Percentiles rank a stretch among this genome's conserved stretches.
Evolutionary conservation across 2,329 filamentous ascomycete species (phyloP).

Genomic region (Penicillium palitans): DNA sequence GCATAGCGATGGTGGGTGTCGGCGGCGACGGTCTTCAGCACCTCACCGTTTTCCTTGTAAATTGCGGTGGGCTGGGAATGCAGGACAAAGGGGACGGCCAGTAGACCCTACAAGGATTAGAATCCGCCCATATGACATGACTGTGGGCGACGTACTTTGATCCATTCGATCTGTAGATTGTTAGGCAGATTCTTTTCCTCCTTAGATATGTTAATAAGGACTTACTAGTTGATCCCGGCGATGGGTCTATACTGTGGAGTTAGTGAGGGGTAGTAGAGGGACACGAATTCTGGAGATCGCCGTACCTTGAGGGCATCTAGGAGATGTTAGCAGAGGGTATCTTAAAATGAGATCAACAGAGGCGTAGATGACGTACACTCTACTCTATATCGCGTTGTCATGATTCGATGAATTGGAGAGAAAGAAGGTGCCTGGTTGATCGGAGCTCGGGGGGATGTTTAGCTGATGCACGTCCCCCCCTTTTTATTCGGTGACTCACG

Average conservation of each 20-base stretch:
- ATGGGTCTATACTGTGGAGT: conserved; percentile 66
- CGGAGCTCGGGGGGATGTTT: background rate
- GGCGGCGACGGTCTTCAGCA: conserved; percentile 69
- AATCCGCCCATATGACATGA: background rate
- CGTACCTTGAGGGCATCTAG: conserved; percentile 65
- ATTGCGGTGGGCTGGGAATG: conserved; percentile 91
- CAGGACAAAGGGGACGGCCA: conserved; percentile 94
- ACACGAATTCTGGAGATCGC: conserved; percentile 5
- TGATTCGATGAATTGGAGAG: conserved; percentile 20
- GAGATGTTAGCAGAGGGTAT: background rate
- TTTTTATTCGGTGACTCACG: background rate
- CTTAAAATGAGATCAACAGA: background rate
- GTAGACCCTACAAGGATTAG: conserved; percentile 57
- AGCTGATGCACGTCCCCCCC: conserved; percentile 7
- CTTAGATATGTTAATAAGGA: too few relatives aligned
- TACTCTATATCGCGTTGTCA: conserved; percentile 58
- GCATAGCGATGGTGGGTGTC: conserved; percentile 86
- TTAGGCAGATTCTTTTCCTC: background rate
- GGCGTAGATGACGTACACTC: conserved; percentile 62
- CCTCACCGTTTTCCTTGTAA: conserved; percentile 66
- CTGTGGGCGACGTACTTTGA: conserved; percentile 61
- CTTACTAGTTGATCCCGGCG: conserved; percentile 81
- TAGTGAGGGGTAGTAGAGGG: conserved; percentile 7
- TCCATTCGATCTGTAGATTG: conserved; percentile 71
- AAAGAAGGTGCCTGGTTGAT: background rate